Conservation (phyloP, 345 rosid genomes). For the Brassica juncea region DNA sequence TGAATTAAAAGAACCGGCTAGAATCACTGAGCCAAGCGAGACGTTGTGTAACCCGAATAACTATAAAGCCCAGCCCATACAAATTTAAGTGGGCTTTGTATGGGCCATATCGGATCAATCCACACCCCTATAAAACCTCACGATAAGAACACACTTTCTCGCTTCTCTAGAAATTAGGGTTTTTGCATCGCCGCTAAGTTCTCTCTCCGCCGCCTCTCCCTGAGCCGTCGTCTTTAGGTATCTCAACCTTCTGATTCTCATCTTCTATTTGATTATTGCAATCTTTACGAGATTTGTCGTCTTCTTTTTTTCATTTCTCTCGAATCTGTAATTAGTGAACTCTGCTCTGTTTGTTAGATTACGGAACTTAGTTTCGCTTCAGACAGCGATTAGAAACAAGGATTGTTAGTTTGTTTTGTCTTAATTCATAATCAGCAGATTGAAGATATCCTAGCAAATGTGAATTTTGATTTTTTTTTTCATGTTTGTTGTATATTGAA, state of each 20-base stretch:
- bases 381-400: background rate
- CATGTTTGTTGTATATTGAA: background rate
- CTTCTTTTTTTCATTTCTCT: background rate
- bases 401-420: background rate
- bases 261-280: background rate
- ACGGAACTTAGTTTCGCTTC: background rate
- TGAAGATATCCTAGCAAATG: background rate
- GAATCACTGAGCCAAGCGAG: background rate
- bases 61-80: background rate
- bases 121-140: background rate
- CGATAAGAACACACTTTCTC: background rate
- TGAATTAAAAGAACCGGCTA: background rate
- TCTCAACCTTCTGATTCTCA: background rate
- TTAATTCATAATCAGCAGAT: background rate
- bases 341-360: background rate
- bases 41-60: background rate
- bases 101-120: background rate
- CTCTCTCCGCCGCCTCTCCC: background rate
- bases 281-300: background rate
- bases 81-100: background rate
- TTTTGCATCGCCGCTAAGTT: conserved; percentile 7
- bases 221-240: background rate
- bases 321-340: background rate
- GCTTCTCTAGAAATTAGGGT: background rate
- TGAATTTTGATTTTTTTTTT: too few species aligned